Evolutionary conservation across 148 eudicot genomes (phyloP).

Genomic region (Vaccinium macrocarpon): DNA sequence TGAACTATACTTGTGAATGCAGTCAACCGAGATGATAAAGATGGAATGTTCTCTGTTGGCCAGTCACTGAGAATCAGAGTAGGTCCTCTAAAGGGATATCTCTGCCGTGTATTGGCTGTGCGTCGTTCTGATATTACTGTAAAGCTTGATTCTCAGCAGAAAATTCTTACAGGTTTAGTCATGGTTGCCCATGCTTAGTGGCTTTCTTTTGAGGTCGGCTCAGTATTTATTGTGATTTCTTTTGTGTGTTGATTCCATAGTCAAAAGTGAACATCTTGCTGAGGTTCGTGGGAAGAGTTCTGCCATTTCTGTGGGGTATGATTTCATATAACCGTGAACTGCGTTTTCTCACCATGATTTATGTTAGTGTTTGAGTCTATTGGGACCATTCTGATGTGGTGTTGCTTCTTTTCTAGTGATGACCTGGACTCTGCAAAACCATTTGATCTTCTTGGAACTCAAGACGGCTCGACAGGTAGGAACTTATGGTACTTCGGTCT

Average conservation of each 20-base stretch:
- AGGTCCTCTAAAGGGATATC: slow-evolving; percentile 96
- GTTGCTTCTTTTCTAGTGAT: slow-evolving; percentile 44
- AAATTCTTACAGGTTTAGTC: slow-evolving; percentile 82
- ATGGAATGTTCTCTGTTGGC: slow-evolving; percentile 74
- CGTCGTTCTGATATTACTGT: slow-evolving; percentile 85
- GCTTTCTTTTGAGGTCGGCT: slow-evolving; percentile 13
- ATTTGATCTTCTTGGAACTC: slow-evolving; percentile 75
- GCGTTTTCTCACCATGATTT: not conserved
- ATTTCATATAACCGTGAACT: not conserved
- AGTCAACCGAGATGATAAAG: slow-evolving; percentile 55
- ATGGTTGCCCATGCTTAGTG: slow-evolving; percentile 15
- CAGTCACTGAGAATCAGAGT: slow-evolving; percentile 81
- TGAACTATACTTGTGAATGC: slow-evolving; percentile 20
- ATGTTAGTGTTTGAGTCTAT: not conserved
- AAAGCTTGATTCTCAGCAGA: slow-evolving; percentile 91
- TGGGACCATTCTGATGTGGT: slow-evolving; percentile 13
- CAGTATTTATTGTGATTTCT: not conserved
- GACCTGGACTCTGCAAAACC: slow-evolving; percentile 63
- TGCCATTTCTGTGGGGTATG: slow-evolving; percentile 48
- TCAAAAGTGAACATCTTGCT: slow-evolving; percentile 82
- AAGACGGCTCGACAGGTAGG: slow-evolving; percentile 60
- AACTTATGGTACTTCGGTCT: not conserved
- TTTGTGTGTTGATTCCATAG: slow-evolving; percentile 36
- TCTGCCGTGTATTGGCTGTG: slow-evolving; percentile 80
- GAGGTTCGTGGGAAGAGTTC: slow-evolving; percentile 81